Conservation (phyloP, 148 eudicot species). For the Amaranthus palmeri region DNA sequence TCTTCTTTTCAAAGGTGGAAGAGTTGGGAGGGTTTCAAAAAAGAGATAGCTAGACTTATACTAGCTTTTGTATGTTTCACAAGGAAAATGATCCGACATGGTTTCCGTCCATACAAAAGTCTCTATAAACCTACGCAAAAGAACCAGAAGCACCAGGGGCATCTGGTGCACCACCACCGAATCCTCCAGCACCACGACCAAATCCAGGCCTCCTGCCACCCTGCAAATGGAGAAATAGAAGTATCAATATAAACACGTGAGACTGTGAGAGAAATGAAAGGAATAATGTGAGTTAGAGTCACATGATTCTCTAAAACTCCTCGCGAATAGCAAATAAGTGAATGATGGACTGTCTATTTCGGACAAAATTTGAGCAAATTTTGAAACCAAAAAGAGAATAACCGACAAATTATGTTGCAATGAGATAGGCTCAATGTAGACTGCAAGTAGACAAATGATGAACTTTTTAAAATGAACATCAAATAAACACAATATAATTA, state of each 20-base stretch:
- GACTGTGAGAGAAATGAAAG: background rate
- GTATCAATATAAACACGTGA: background rate
- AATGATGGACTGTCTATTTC: too few relatives aligned
- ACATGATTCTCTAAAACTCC: too few relatives aligned
- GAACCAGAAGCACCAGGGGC: conserved; percentile 47
- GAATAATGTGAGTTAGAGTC: too few relatives aligned
- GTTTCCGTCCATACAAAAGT: background rate
- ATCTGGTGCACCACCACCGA: conserved; percentile 51
- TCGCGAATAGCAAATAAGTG: too few relatives aligned
- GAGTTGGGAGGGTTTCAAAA: background rate
- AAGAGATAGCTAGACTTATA: conserved; percentile 5
- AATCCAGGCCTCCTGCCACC: conserved; percentile 54
- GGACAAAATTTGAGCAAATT: too few relatives aligned
- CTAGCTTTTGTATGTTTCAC: conserved; percentile 15
- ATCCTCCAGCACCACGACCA: conserved; percentile 69
- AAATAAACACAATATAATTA: too few relatives aligned
- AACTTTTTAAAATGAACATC: too few relatives aligned
- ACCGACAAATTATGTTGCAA: too few relatives aligned
- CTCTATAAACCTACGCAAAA: conserved; percentile 18
- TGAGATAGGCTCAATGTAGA: too few relatives aligned
- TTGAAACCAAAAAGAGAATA: too few relatives aligned
- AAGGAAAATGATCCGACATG: background rate
- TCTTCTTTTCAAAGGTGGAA: background rate
- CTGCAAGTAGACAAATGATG: too few relatives aligned
- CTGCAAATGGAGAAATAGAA: conserved; percentile 28